phyloP scores from a whole-genome alignment of 148 eudicot genomes.

The Rhododendron griersonianum region DNA sequence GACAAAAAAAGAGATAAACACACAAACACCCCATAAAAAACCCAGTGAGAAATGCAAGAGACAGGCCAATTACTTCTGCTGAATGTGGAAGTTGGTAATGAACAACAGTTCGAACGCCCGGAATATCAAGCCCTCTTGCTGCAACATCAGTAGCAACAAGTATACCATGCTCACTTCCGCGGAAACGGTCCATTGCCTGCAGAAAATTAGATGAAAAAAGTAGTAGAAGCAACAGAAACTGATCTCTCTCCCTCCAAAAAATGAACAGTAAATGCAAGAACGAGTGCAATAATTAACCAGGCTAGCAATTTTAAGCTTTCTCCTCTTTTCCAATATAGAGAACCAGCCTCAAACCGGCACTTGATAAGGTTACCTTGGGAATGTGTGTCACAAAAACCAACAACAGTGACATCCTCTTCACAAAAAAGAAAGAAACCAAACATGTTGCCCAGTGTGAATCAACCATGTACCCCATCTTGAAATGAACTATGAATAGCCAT shows the following conservation, averaged over 20 bases:
- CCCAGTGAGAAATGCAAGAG: neutral
- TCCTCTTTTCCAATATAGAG: neutral
- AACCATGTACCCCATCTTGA: neutral
- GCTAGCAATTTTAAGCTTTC: neutral
- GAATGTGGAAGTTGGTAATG: constrained; percentile 98
- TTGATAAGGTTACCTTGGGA: neutral
- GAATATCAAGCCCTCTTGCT: constrained; percentile 94
- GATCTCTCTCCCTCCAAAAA: neutral
- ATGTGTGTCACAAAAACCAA: neutral
- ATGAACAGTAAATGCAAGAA: neutral
- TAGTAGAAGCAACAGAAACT: neutral
- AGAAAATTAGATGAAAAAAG: constrained; percentile 6
- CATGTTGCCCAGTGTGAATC: neutral
- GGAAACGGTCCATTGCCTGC: constrained; percentile 94
- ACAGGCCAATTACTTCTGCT: constrained; percentile 58
- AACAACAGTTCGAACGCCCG: constrained; percentile 85
- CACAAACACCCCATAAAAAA: neutral
- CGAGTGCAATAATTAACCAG: neutral
- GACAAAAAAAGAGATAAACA: constrained; percentile 5
- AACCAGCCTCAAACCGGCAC: neutral
- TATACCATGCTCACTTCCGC: constrained; percentile 64
- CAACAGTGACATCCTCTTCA: neutral
- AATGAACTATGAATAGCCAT: neutral
- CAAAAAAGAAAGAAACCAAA: neutral
- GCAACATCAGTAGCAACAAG: constrained; percentile 94